Base-by-base conservation (phyloP, 345 rosid species). In the Tarenaya hassleriana region DNA sequence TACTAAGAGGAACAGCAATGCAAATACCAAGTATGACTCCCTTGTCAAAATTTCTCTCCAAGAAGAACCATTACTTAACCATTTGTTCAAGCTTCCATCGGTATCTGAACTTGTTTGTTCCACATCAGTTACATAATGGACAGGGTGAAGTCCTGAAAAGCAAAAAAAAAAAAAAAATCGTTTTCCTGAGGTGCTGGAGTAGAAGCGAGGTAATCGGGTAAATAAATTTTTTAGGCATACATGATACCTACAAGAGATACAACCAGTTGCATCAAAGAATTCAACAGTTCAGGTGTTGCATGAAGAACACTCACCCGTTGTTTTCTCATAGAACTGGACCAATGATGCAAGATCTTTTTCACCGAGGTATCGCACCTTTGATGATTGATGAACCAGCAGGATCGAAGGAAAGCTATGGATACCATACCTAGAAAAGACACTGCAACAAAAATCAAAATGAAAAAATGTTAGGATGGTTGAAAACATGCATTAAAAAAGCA, bases 341-440 rank as follows among this genome's bases (percentile, higher is more conserved):
- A 91, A 71, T 10, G 81, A 75, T 21, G 52, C 55, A 34, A 91
- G 78, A 71, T 78, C 69, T 62, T 81, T 92, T 41, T 74, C 80
- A 56, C 95, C 95, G 27, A 5, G 61, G 70, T 81, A 83, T 48
- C 48, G 79, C 63, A 69, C 59, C 63, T 51, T 82, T 40, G 74
- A 58, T 45, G 81, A 76, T 69, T 76, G 81, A 74, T 83, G 81
- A 65, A 83, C 71, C 61, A 88, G 48, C 34, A 88, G 34, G 63
- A 88, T 69, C 50, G 94, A 67, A n/a, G 98, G 98, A 66, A 92
- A 61, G 62, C 96, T 84, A 67, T 71, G 96, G 55, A 92, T 77
- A 70, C 95, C 95, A 63, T 75, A 81, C 71, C 79, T 88, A 17
- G 94, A 91, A 69, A 80, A 84, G 41, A 92, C 58, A 61, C 98